Percentiles rank a stretch among this genome's conserved stretches.
These are phyloP conservation scores for Aureoboletus auriporus DNA, from an alignment of 768 basidiomycete species.

Conservation along the genomic window DNA sequence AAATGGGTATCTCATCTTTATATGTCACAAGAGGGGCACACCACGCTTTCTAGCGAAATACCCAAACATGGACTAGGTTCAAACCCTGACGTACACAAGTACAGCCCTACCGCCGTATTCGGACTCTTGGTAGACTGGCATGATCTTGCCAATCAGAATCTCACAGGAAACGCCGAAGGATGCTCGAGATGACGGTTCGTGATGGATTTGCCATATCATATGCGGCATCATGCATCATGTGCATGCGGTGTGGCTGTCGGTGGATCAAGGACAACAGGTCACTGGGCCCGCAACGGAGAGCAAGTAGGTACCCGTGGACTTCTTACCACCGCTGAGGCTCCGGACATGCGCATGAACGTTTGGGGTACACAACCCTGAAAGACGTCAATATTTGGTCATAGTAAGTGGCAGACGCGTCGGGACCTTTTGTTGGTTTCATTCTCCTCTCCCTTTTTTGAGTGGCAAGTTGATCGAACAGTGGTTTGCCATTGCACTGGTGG, in stretches of 20 bases:
- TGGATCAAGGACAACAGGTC: background rate
- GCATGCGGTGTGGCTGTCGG: background rate
- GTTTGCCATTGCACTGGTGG: background rate
- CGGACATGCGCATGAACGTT: background rate
- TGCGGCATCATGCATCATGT: background rate
- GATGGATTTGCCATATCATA: background rate
- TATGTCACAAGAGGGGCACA: too few relatives aligned
- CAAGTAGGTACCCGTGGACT: background rate
- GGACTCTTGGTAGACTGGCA: background rate
- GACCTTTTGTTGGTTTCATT: background rate
- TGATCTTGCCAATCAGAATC: background rate
- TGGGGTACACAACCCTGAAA: background rate
- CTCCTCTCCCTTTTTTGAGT: background rate
- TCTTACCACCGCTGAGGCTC: background rate
- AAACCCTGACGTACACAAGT: background rate
- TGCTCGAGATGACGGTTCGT: background rate
- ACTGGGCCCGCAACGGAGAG: background rate
- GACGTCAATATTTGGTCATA: background rate
- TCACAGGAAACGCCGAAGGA: background rate
- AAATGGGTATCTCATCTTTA: too few relatives aligned
- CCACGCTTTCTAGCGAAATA: too few relatives aligned
- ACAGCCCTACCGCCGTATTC: background rate
- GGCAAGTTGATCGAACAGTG: background rate
- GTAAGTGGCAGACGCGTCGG: too few relatives aligned
- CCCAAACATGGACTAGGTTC: too few relatives aligned